Evolutionary conservation across 257 asterid genomes (phyloP).

Genomic region (Solanum neorickii): DNA sequence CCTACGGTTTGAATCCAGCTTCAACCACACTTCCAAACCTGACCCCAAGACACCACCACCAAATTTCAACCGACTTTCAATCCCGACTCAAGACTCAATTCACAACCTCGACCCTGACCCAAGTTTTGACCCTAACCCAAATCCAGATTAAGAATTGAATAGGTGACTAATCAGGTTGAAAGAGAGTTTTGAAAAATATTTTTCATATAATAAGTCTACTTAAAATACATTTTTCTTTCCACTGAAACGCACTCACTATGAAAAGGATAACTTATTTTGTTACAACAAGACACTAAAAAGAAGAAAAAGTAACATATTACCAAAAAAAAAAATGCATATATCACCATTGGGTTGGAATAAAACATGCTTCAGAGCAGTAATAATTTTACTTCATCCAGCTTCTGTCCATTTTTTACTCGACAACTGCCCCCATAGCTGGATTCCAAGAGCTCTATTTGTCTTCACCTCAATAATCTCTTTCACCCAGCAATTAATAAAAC

Average conservation of each 20-base stretch:
- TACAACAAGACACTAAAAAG: not conserved
- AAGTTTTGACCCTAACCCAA: not conserved
- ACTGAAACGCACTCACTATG: not conserved
- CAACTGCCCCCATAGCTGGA: not conserved
- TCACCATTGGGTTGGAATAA: not conserved
- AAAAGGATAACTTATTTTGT: not conserved
- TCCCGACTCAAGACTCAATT: not conserved
- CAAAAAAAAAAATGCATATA: not conserved
- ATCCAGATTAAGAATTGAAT: too few relatives aligned
- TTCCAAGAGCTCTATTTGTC: not conserved
- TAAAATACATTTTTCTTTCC: too few relatives aligned
- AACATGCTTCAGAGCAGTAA: not conserved
- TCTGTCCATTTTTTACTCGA: not conserved
- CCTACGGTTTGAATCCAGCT: not conserved
- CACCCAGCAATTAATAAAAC: not conserved
- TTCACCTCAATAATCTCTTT: not conserved
- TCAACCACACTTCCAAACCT: not conserved
- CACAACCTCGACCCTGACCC: not conserved
- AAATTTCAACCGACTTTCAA: not conserved
- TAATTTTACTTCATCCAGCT: not conserved
- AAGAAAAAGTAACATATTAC: not conserved
- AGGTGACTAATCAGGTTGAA: not conserved
- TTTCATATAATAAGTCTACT: too few relatives aligned
- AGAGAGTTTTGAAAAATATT: not conserved
- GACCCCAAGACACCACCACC: not conserved